Evolutionary conservation across 2,329 filamentous ascomycete species (phyloP).

Genomic region (Arthroderma uncinatum): DNA sequence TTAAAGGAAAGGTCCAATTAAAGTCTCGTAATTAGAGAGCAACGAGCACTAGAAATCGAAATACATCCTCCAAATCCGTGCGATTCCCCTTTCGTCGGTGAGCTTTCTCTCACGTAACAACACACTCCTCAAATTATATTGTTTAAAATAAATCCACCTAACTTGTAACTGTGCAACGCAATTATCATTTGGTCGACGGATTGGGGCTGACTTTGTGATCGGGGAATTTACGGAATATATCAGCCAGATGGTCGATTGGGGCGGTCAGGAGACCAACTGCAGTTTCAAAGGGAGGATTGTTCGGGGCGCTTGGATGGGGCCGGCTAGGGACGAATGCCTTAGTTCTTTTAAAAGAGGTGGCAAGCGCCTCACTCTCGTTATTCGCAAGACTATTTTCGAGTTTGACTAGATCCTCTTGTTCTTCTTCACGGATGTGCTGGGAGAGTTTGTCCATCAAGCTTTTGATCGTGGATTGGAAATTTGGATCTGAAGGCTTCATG

Average conservation of each 20-base stretch:
- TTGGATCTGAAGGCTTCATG: slow-evolving; percentile 29
- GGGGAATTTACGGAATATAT: slow-evolving; percentile 47
- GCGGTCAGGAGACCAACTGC: slow-evolving; percentile 44
- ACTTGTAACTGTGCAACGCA: neutral
- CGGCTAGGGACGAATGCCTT: slow-evolving; percentile 45
- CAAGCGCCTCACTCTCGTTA: slow-evolving; percentile 29
- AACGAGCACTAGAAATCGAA: no score
- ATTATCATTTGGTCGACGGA: slow-evolving; percentile 9
- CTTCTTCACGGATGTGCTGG: slow-evolving; percentile 42
- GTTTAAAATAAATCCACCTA: no score
- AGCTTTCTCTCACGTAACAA: no score
- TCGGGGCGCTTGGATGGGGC: slow-evolving; percentile 41
- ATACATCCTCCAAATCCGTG: no score
- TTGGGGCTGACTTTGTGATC: slow-evolving; percentile 14
- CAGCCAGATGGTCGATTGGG: slow-evolving; percentile 46
- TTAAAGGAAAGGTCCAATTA: no score
- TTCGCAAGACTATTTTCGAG: slow-evolving; percentile 36
- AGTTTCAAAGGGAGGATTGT: slow-evolving; percentile 47
- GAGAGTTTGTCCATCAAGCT: slow-evolving; percentile 35
- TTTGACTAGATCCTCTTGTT: slow-evolving; percentile 38
- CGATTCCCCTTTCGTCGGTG: no score
- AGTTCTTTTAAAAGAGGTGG: slow-evolving; percentile 39
- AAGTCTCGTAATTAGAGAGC: no score
- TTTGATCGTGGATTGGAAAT: slow-evolving; percentile 37
- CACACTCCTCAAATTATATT: no score